Evolutionary conservation across 2,329 filamentous ascomycete species (phyloP), one percentile per base, ranked within the genome.

Genomic region (Orbilia ellipsospora): DNA sequence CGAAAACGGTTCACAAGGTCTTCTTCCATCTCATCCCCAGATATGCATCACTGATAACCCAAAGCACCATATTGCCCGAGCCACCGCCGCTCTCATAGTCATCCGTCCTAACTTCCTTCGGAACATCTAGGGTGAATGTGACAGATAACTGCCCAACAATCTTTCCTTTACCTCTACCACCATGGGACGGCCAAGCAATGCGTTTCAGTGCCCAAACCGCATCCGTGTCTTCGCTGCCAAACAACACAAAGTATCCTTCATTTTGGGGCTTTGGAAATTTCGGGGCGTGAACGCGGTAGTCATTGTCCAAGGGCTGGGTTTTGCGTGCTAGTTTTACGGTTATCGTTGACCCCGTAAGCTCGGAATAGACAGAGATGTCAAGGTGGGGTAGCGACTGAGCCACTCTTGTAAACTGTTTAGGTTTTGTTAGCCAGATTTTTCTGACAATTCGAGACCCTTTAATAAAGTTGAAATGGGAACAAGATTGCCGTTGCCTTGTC

Each of bases 261-360:
- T 89, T 95, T 82, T 99, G 95, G 15, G 93, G 89, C 83, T 99
- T 99, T 0, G 94, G 94, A 83, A 96, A 98, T 20, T 88, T 87
- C 1, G 96, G 94, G 0, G 95, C 93, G 79, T 90, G 97, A 81
- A 97, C 91, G 75, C 90, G 88, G 57, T 88, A 89, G 0, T 93
- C 91, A 7, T 86, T 84, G 80, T 90, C 87, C 12, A 85, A 84
- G 2, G 90, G 82, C 0, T 87, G 81, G 82, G 96, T 97, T 59
- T 87, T 83, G 0, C 94, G 89, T 50, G 84, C 85, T 13, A 97
- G 81, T 1, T 83, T 83, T 10, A 95, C 84, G 0, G 87, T 88
- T 1, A 97, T 80, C 0, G 88, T 88, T 1, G 87, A 82, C 0
- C 90, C 86, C 0, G 88, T 92, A 54, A 90, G 82, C 42, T 88